A percentile compares a stretch with the other conserved stretches of the same genome.
phyloP scores from a whole-genome alignment of 73 alveolate species.

The Paramecium sonneborni region DNA sequence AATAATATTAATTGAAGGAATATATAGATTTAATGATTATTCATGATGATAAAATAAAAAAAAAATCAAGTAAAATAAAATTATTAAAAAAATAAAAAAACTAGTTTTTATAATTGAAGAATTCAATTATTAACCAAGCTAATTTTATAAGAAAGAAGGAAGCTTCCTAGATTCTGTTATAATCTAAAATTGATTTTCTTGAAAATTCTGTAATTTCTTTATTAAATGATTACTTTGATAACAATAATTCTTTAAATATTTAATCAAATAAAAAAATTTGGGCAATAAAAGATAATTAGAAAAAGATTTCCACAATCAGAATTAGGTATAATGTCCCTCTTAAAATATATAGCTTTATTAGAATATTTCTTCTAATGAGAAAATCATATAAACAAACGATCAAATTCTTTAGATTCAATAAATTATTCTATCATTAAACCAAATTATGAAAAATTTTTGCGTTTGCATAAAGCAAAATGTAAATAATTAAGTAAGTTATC shows the following conservation, averaged over 20 bases:
- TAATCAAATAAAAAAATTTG: background rate
- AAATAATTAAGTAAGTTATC: background rate
- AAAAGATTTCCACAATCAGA: background rate
- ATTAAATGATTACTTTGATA: background rate
- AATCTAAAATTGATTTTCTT: background rate
- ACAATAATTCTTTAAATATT: background rate
- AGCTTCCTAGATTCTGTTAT: background rate
- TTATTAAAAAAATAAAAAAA: no score
- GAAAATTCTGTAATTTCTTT: background rate
- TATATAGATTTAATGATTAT: no score
- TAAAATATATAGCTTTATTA: background rate
- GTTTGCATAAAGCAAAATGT: background rate
- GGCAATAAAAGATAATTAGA: background rate
- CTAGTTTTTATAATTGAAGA: no score
- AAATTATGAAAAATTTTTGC: background rate
- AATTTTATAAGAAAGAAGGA: background rate
- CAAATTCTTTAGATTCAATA: background rate
- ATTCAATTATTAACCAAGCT: background rate
- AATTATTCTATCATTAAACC: background rate
- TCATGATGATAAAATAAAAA: no score
- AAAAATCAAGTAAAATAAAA: no score
- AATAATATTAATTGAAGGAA: no score
- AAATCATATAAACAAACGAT: background rate
- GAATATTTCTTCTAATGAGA: background rate
- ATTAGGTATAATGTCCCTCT: background rate